phyloP scores from a whole-genome alignment of 768 basidiomycete genomes.

The Cyclocybe cylindracea region DNA sequence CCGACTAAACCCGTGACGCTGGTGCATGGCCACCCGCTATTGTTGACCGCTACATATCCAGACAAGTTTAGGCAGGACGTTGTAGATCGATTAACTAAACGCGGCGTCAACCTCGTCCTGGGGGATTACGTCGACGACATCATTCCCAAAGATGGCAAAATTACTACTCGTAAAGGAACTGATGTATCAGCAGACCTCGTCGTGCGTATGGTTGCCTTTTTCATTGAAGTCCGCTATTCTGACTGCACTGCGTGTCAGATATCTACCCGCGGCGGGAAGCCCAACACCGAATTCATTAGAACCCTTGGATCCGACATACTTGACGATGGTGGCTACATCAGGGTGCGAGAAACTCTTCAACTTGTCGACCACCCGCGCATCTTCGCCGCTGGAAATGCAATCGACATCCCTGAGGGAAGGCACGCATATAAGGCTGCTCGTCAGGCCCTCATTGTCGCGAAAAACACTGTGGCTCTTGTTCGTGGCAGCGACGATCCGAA shows the following conservation, averaged over 20 bases:
- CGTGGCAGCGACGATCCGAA: background rate
- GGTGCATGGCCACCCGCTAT: constrained; percentile 46
- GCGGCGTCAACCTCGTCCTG: constrained; percentile 48
- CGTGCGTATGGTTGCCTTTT: constrained; percentile 32
- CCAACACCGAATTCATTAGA: constrained; percentile 46
- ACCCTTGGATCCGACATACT: constrained; percentile 32
- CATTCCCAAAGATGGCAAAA: constrained; percentile 33
- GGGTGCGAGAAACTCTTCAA: constrained; percentile 42
- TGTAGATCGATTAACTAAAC: constrained; percentile 34
- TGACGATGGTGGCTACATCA: constrained; percentile 36
- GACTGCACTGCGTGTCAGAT: constrained; percentile 19
- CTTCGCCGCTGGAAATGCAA: constrained; percentile 23
- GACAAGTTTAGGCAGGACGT: constrained; percentile 45
- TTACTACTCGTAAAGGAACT: constrained; percentile 48
- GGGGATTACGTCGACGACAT: constrained; percentile 51
- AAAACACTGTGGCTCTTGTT: constrained; percentile 17
- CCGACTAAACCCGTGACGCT: constrained; percentile 53
- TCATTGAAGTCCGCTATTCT: background rate
- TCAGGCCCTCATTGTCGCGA: constrained; percentile 16
- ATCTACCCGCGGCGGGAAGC: constrained; percentile 33
- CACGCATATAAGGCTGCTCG: constrained; percentile 15
- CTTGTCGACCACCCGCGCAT: constrained; percentile 17
- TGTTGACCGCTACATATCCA: constrained; percentile 55
- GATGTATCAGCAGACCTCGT: constrained; percentile 50
- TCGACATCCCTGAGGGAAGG: constrained; percentile 23